Evolutionary conservation across 192 early-diverging fungal species (phyloP), one percentile per base, ranked within the genome.

Genomic region (Backusella sp.): DNA sequence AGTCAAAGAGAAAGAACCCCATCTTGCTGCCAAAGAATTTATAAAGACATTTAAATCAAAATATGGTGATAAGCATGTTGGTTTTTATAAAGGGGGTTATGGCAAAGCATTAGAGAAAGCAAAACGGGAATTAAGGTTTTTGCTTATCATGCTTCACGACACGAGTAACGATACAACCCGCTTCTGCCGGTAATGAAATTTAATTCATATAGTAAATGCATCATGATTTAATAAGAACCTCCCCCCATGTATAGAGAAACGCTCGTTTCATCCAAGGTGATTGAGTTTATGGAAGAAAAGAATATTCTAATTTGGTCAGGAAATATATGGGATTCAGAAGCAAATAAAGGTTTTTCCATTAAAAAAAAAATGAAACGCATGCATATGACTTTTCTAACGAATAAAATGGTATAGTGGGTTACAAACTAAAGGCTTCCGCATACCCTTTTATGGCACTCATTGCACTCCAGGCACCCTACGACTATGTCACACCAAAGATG

Each of bases 361-460:
- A 56, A 52, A 52, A 52, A 52, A 53, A 53, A 53, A 53, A 26
- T 12, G 11, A 59, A 26, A 59, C 19, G 12, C 9, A 59, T 59
- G 23, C 8, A 59, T 26, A 59, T 26, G 23, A 9, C 56, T 59
- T 26, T 26, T 26, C 21, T 23, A 59, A 26, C 23, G 11, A 59
- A 59, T 7, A 23, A 28, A 59, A 26, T 32, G 32, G 32, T 26
- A 26, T 4, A 85, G 93, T 92, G 66, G 89, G 89, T 44, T 83
- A 80, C n/a, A 87, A 85, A n/a, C 86, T 96, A 23, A 86, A 87
- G 17, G 92, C 93, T 19, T 90, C 93, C 1, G 80, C 85, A 28
- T 97, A 91, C 74, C 97, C 97, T 21, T 96, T 96, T 81, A 73
- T 96, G 21, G 95, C 91, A 1, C 72, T 95, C 30, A 89, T 94